These are phyloP conservation scores for Coemansia sp. DNA, from an alignment of 192 early-diverging fungal species.

Conservation along the genomic window DNA sequence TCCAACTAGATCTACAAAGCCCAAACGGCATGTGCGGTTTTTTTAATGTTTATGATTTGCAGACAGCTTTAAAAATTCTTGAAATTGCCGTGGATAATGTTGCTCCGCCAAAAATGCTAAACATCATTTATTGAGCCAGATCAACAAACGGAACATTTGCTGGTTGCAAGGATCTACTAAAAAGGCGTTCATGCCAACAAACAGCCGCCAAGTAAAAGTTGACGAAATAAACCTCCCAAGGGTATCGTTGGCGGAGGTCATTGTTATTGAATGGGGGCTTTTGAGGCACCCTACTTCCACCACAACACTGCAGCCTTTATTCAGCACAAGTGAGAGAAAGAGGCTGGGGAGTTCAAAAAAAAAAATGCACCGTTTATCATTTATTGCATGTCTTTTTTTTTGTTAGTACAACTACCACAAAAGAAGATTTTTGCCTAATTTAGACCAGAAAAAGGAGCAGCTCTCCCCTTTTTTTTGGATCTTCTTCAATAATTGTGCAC, in stretches of 20 bases:
- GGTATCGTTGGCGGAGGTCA: not conserved
- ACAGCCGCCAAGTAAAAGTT: not conserved
- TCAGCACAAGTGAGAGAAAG: not conserved
- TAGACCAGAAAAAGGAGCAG: not conserved
- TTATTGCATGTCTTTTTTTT: not conserved
- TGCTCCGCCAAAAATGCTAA: not conserved
- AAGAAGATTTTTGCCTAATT: not conserved
- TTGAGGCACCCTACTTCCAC: not conserved
- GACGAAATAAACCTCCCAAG: not conserved
- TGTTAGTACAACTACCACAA: not conserved
- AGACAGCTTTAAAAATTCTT: not conserved
- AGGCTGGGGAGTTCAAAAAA: not conserved
- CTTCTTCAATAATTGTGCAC: constrained; percentile 4
- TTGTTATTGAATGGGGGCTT: not conserved
- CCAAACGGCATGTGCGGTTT: not conserved
- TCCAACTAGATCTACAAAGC: not conserved
- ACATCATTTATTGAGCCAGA: not conserved
- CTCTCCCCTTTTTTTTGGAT: not conserved
- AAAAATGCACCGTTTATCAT: not conserved
- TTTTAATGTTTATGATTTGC: not conserved
- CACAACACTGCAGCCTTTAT: not conserved
- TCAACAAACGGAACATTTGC: not conserved
- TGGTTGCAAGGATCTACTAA: not conserved
- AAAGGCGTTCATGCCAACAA: too few relatives aligned
- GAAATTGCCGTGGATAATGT: not conserved